A percentile compares a stretch with the other conserved stretches of the same genome.
These are phyloP conservation scores for Rostrohypoxylon terebratum DNA, from an alignment of 495 filamentous ascomycete genomes.

Conservation along the genomic window DNA sequence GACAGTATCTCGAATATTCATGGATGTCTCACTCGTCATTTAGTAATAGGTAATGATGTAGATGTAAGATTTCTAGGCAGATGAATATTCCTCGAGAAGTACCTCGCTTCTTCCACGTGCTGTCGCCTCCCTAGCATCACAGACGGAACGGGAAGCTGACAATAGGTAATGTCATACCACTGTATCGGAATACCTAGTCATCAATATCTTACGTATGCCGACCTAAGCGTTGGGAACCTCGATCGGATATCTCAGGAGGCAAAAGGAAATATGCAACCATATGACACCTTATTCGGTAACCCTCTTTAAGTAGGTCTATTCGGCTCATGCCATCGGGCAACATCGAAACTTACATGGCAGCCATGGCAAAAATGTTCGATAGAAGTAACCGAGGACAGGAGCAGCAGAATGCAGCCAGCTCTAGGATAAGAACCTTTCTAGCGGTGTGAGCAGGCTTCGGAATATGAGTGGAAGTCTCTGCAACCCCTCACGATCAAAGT, in stretches of 20 bases:
- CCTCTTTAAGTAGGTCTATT: conserved; percentile 27
- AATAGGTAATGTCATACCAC: conserved; percentile 35
- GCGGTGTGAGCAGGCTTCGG: conserved; percentile 40
- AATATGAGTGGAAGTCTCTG: conserved; percentile 33
- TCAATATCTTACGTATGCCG: conserved; percentile 40
- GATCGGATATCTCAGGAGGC: conserved; percentile 31
- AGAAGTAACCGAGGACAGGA: conserved; percentile 33
- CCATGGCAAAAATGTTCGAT: conserved; percentile 24
- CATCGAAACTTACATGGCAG: conserved; percentile 28
- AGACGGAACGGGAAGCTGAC: conserved; percentile 34
- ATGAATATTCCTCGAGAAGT: background rate
- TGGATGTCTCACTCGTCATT: background rate
- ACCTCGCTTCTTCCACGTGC: conserved; percentile 32
- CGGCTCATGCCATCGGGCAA: conserved; percentile 28
- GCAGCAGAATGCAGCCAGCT: conserved; percentile 41
- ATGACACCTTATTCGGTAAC: conserved; percentile 32
- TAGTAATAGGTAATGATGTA: conserved; percentile 15
- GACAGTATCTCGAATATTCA: background rate
- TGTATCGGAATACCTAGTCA: conserved; percentile 38
- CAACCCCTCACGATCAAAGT: conserved; percentile 41
- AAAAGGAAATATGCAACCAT: conserved; percentile 25
- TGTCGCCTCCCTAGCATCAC: conserved; percentile 16
- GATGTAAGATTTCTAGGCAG: conserved; percentile 27
- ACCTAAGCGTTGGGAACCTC: conserved; percentile 17
- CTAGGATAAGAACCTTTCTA: conserved; percentile 32